A percentile compares a stretch with the other conserved stretches of the same genome.
Conservation (phyloP, 768 basidiomycete genomes). For the Boletus sp. region DNA sequence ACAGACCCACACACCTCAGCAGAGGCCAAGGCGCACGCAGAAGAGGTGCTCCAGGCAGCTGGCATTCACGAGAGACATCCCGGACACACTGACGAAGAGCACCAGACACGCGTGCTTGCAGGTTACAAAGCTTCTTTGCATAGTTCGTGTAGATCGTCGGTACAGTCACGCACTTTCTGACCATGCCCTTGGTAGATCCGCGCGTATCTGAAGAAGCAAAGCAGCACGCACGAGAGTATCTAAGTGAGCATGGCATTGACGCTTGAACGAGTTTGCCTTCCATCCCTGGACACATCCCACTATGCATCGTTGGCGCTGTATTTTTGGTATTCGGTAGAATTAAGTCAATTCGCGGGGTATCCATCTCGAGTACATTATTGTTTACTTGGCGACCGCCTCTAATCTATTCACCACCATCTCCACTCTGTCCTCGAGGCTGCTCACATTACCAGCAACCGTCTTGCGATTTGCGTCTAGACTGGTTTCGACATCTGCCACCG, state of each 20-base stretch:
- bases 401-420: slow-evolving; percentile 45
- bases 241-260: slow-evolving; percentile 30
- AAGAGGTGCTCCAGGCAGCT: slow-evolving; percentile 48
- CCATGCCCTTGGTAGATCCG: slow-evolving; percentile 33
- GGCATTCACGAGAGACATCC: slow-evolving; percentile 35
- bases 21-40: slow-evolving; percentile 51
- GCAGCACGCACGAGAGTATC: slow-evolving; percentile 42
- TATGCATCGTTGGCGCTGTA: background rate
- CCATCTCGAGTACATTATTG: background rate
- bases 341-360: slow-evolving; percentile 1
- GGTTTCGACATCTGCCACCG: slow-evolving; percentile 67
- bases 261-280: background rate
- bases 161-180: background rate
- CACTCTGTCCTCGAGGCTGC: slow-evolving; percentile 61
- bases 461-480: slow-evolving; percentile 72
- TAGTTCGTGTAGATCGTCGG: slow-evolving; percentile 33
- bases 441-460: slow-evolving; percentile 71
- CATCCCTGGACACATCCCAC: background rate
- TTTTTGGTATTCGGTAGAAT: slow-evolving; percentile 1
- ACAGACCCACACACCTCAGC: slow-evolving; percentile 43
- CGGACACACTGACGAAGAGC: slow-evolving; percentile 35
- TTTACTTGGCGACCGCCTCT: slow-evolving; percentile 31
- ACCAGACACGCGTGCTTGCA: slow-evolving; percentile 45
- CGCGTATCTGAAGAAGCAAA: slow-evolving; percentile 48
- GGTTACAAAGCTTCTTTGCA: slow-evolving; percentile 55